Evolutionary conservation across 2,329 filamentous ascomycete species (phyloP), one percentile per base, ranked within the genome.

Genomic region (Arthrobotrys pseudoclavata): DNA sequence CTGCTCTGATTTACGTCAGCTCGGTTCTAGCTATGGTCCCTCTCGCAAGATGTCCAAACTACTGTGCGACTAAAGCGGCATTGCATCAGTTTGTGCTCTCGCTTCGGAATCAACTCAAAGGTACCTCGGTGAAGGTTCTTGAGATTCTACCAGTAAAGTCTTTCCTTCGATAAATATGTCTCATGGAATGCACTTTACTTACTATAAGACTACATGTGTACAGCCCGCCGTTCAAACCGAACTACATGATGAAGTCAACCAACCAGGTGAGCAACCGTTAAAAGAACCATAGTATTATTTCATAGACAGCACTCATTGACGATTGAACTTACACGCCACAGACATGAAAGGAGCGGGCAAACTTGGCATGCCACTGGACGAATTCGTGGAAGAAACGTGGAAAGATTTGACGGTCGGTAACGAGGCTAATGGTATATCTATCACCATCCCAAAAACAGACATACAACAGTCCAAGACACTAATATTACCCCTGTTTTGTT

Each of bases 11-110:
- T 9, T 80, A 82, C 69, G 84, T 84, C 69, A 85, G 84, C 10
- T 86, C 85, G 0, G 84, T 84, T 55, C 83, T 89, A 1, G 84
- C 84, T 7, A 82, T 88, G 9, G 83, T 88, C 10, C 87, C 87
- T 0, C 83, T 85, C 1, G 81, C 83, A n/a, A 82, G 83, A 0
- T 84, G 86, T 79, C 84, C 85, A 0, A 87, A 86, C 40, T 89
- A 89, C 83, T 87, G 85, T 64, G 86, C 86, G 1, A 85, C 85
- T 10, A 89, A 89, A 80, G 85, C 87, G 0, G 87, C 87, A 1
- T 81, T 89, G 42, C 86, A 87, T 79, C 83, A 83, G 3, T 86
- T 87, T 62, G 80, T 84, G 24, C 83, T 87, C 72, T 85, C 84
- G 48, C 80, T 87, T 18, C 83, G 86, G 4, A 83, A 85, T 64